A percentile compares a stretch with the other conserved stretches of the same genome.
These are phyloP conservation scores for Pseudogymnoascus sp. DNA, from an alignment of 2,329 filamentous ascomycete genomes.

Conservation along the genomic window DNA sequence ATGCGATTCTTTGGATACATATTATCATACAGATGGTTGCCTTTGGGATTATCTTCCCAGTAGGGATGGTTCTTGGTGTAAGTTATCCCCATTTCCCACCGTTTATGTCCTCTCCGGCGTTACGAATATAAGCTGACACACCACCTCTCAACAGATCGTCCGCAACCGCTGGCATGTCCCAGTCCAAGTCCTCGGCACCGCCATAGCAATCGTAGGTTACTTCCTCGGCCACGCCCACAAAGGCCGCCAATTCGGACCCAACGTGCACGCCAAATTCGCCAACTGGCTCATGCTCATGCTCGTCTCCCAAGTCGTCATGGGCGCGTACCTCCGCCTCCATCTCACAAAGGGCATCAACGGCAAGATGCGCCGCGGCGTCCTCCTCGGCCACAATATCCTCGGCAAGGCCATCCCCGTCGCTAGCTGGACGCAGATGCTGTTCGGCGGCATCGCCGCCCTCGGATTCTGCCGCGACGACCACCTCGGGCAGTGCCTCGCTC, in stretches of 20 bases:
- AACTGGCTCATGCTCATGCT: slow-evolving; percentile 73
- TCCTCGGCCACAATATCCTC: slow-evolving; percentile 67
- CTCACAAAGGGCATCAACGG: slow-evolving; percentile 77
- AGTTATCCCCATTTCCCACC: slow-evolving; percentile 26
- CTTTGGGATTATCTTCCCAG: slow-evolving; percentile 86
- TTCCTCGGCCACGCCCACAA: slow-evolving; percentile 87
- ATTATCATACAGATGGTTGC: slow-evolving; percentile 80
- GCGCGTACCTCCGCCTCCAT: slow-evolving; percentile 82
- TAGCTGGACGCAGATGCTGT: slow-evolving; percentile 89
- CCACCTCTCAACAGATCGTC: slow-evolving; percentile 52
- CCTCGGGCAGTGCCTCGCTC: slow-evolving; percentile 82
- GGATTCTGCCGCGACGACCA: slow-evolving; percentile 93
- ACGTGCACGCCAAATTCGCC: slow-evolving; percentile 76
- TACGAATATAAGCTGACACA: slow-evolving; percentile 9
- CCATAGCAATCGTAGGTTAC: slow-evolving; percentile 74
- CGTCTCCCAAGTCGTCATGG: slow-evolving; percentile 66
- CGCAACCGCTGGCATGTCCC: slow-evolving; percentile 94
- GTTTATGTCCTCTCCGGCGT: neutral
- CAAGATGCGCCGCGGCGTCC: slow-evolving; percentile 63
- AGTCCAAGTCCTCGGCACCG: slow-evolving; percentile 65
- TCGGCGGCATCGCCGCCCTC: slow-evolving; percentile 84
- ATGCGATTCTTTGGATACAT: slow-evolving; percentile 85
- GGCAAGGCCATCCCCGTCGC: slow-evolving; percentile 83
- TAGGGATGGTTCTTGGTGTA: slow-evolving; percentile 92
- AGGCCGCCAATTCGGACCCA: slow-evolving; percentile 74